phyloP scores from a whole-genome alignment of 805 yeast genomes.

The Yarrowia yakushimensis region DNA sequence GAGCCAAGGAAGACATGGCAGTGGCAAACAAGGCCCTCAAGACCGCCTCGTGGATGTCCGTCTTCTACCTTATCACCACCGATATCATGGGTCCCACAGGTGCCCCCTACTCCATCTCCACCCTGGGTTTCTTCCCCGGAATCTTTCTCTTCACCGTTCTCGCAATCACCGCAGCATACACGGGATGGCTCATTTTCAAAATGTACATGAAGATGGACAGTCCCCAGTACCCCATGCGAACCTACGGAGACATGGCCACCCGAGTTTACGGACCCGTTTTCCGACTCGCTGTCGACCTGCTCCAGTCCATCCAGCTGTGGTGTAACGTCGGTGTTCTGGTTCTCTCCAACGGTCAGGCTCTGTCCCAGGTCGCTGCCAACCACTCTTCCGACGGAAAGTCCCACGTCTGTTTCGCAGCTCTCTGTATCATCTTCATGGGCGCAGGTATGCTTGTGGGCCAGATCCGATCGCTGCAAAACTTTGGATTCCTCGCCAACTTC shows the following conservation, averaged over 20 bases:
- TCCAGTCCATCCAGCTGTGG: conserved; percentile 45
- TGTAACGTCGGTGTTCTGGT: conserved; percentile 45
- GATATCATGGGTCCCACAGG: conserved; percentile 48
- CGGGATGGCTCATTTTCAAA: conserved; percentile 43
- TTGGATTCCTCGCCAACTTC: conserved; percentile 44
- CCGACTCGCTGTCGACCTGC: conserved; percentile 39
- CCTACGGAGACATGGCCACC: conserved; percentile 44
- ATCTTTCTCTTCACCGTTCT: conserved; percentile 43
- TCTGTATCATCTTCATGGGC: conserved; percentile 45
- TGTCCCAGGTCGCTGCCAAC: conserved; percentile 40
- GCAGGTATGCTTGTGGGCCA: conserved; percentile 46
- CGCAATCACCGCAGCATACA: conserved; percentile 44
- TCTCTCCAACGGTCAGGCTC: conserved; percentile 44
- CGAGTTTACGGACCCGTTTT: conserved; percentile 41
- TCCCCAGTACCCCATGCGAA: conserved; percentile 44
- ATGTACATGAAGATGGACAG: conserved; percentile 43
- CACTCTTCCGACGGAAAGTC: conserved; percentile 21
- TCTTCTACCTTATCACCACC: conserved; percentile 48
- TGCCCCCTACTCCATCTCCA: conserved; percentile 47
- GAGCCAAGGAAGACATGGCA: conserved; percentile 14
- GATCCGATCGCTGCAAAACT: conserved; percentile 41
- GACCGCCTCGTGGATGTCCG: conserved; percentile 34
- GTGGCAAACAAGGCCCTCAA: conserved; percentile 31
- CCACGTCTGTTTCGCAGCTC: conserved; percentile 42
- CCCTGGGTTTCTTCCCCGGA: conserved; percentile 48